Percentiles rank a stretch among this genome's conserved stretches.
Conservation (phyloP, 2,329 filamentous ascomycete species). For the Colletotrichum sp. region DNA sequence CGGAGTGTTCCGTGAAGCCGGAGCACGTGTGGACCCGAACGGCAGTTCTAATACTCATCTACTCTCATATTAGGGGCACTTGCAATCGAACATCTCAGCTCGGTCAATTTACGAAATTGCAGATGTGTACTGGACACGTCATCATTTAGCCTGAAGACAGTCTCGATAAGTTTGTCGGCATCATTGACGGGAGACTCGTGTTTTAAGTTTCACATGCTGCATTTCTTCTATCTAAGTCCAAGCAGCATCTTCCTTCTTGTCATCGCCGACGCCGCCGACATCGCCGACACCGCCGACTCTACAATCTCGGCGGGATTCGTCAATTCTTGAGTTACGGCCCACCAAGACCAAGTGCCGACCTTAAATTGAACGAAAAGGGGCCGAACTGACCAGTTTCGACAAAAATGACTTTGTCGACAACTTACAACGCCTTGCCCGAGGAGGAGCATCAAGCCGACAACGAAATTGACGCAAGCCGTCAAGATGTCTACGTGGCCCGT, state of each 20-base stretch:
- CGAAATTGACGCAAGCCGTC: background rate
- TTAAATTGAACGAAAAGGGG: background rate
- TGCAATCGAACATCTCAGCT: background rate
- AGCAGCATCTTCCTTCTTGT: background rate
- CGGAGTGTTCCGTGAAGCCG: background rate
- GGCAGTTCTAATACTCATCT: background rate
- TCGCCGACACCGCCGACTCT: background rate
- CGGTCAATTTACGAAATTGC: background rate
- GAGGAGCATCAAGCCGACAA: background rate
- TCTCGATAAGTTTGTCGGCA: background rate
- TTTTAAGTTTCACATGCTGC: background rate
- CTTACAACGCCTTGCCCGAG: background rate
- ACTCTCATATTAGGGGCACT: background rate
- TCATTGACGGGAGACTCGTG: background rate
- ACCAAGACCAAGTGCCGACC: accelerated
- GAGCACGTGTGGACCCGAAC: background rate
- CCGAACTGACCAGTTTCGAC: accelerated
- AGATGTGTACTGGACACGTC: background rate
- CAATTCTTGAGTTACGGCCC: background rate
- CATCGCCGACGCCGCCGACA: background rate
- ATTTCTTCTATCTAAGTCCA: background rate
- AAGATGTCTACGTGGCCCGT: background rate
- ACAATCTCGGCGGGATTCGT: background rate
- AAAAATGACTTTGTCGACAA: accelerated
- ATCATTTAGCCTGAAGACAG: background rate